Evolutionary conservation across 1,284 basidiomycete species (phyloP).

Genomic region (Inonotus hispidus): DNA sequence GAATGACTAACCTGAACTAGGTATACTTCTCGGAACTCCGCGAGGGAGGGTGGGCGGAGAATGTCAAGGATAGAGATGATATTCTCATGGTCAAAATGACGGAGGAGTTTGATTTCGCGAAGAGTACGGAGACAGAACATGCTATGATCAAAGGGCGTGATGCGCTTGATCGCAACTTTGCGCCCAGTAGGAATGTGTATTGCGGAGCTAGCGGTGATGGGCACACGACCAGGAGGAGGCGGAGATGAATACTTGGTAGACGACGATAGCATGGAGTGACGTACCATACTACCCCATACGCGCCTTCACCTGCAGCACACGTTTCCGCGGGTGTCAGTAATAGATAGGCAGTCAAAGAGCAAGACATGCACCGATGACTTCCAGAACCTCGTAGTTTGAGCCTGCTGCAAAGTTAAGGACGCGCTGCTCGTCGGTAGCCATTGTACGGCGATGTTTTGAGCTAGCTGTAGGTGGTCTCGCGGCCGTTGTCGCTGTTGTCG

Average conservation of each 20-base stretch:
- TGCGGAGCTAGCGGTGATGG: conserved; percentile 48
- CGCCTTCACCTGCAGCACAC: conserved; percentile 54
- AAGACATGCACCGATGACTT: conserved; percentile 53
- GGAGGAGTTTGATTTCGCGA: conserved; percentile 84
- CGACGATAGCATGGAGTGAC: conserved; percentile 19
- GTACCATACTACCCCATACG: conserved; percentile 70
- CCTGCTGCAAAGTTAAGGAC: conserved; percentile 55
- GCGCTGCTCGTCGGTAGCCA: conserved; percentile 40
- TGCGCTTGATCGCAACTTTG: conserved; percentile 75
- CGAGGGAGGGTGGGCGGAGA: conserved; percentile 52
- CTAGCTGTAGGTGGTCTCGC: background rate
- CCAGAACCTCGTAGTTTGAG: conserved; percentile 62
- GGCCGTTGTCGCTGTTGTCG: background rate
- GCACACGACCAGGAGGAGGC: background rate
- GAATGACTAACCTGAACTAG: conserved; percentile 47
- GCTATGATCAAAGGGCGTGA: conserved; percentile 82
- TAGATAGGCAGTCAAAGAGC: background rate
- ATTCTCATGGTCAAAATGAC: conserved; percentile 74
- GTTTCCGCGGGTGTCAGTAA: background rate
- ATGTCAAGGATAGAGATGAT: conserved; percentile 86
- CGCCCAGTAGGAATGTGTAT: conserved; percentile 58
- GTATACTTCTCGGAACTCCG: conserved; percentile 75
- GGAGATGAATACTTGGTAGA: background rate
- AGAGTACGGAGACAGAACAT: conserved; percentile 86
- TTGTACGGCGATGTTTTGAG: background rate